Evolutionary conservation across 169 alveolate species (phyloP).

Genomic region (Perkinsus marinus): DNA sequence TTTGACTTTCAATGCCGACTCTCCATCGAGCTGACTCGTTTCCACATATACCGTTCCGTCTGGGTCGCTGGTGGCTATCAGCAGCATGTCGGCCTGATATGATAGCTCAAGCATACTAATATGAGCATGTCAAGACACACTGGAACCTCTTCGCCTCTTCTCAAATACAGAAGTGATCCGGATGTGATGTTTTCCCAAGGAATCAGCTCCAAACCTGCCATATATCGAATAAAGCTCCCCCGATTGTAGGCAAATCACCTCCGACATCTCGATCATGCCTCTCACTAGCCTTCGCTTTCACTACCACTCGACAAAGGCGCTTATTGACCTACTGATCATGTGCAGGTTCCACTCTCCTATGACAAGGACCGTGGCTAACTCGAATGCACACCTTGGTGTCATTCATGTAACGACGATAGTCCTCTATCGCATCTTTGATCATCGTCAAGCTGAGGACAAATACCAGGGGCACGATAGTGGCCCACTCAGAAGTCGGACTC

Average conservation of each 20-base stretch:
- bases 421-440: constrained; percentile 53
- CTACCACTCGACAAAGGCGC: too few relatives aligned
- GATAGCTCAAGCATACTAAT: too few relatives aligned
- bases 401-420: constrained; percentile 30
- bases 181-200: constrained; percentile 19
- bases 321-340: too few relatives aligned
- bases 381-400: constrained; percentile 25
- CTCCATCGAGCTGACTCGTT: constrained; percentile 57
- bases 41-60: constrained; percentile 43
- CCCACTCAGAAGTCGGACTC: constrained; percentile 26
- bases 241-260: too few relatives aligned
- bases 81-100: constrained; percentile 32
- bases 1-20: constrained; percentile 33
- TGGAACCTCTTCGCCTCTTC: constrained; percentile 36
- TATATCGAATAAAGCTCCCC: too few relatives aligned
- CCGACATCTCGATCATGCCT: too few relatives aligned
- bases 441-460: constrained; percentile 46
- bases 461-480: constrained; percentile 34
- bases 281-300: too few relatives aligned
- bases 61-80: constrained; percentile 18
- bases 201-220: neutral
- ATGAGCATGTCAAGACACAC: too few relatives aligned
- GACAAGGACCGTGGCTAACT: too few relatives aligned
- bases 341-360: too few relatives aligned
- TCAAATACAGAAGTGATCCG: constrained; percentile 15